Conservation (phyloP, 768 basidiomycete genomes). For the Boletus coccyginus region DNA sequence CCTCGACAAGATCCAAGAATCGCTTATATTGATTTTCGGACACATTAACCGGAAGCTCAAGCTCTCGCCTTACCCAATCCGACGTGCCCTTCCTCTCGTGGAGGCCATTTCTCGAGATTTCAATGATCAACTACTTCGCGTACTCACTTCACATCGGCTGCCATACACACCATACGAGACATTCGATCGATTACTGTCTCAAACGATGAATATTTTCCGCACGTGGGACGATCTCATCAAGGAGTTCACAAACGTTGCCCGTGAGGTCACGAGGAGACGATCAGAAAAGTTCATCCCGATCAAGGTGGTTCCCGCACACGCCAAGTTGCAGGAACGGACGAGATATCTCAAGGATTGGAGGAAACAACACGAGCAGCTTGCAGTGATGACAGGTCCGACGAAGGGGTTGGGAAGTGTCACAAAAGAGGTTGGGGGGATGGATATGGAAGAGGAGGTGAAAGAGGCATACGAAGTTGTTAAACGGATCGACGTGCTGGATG, state of each 20-base stretch:
- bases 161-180: constrained; percentile 94
- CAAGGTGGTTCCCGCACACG: constrained; percentile 89
- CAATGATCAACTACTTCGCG: constrained; percentile 89
- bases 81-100: constrained; percentile 91
- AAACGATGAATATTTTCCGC: constrained; percentile 74
- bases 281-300: constrained; percentile 95
- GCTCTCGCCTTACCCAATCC: constrained; percentile 95
- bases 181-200: constrained; percentile 81
- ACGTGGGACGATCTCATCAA: constrained; percentile 91
- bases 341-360: constrained; percentile 89
- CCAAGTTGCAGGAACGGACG: constrained; percentile 84
- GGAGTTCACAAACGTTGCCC: constrained; percentile 88
- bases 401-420: constrained; percentile 76
- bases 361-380: constrained; percentile 96
- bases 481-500: constrained; percentile 93
- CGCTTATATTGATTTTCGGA: constrained; percentile 79
- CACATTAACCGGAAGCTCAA: constrained; percentile 96
- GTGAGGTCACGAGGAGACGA: constrained; percentile 89
- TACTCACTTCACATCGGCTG: constrained; percentile 86
- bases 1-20: constrained; percentile 91
- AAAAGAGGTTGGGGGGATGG: constrained; percentile 83
- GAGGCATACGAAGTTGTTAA: constrained; percentile 97
- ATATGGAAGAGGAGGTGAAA: constrained; percentile 97
- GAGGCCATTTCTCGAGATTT: constrained; percentile 98
- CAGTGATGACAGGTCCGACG: constrained; percentile 95